A percentile compares a stretch with the other conserved stretches of the same genome.
Conservation (phyloP, 2,329 filamentous ascomycete species). For the Pseudocercospora pini-densiflorae region DNA sequence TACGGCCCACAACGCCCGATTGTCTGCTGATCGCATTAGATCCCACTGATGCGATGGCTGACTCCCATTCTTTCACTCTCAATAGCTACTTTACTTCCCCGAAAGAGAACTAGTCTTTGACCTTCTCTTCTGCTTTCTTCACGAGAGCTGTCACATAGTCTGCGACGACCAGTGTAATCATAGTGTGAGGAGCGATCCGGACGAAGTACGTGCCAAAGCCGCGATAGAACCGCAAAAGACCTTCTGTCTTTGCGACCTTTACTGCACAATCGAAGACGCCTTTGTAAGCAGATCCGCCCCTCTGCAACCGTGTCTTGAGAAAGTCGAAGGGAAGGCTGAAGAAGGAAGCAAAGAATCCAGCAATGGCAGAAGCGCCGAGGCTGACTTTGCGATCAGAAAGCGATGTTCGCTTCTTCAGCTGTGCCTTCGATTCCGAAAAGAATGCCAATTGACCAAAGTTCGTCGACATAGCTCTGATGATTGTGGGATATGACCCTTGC, state of each 20-base stretch:
- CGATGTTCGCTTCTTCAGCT: constrained; percentile 70
- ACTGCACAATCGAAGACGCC: constrained; percentile 86
- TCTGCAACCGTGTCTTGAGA: constrained; percentile 94
- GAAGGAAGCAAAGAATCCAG: constrained; percentile 96
- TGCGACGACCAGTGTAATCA: constrained; percentile 29
- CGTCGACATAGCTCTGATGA: constrained; percentile 92
- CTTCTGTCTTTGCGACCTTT: constrained; percentile 87
- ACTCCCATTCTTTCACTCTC: background rate
- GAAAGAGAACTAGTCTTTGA: background rate
- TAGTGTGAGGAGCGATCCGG: constrained; percentile 26
- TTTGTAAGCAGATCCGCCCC: constrained; percentile 83
- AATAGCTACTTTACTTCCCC: background rate
- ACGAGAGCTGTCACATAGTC: constrained; percentile 24
- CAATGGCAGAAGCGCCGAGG: constrained; percentile 81
- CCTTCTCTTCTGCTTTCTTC: constrained; percentile 8
- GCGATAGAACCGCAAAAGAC: constrained; percentile 85
- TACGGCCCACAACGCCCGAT: too few species aligned
- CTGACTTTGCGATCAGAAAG: constrained; percentile 70
- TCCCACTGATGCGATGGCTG: too few species aligned
- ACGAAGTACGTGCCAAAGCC: constrained; percentile 92
- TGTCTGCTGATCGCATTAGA: too few species aligned
- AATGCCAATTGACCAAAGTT: constrained; percentile 97
- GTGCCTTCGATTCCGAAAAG: constrained; percentile 93
- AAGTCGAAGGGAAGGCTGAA: constrained; percentile 97
- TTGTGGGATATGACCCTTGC: constrained; percentile 86